Conservation (phyloP, 129 eudicot genomes). For the Flaveria brownii region DNA sequence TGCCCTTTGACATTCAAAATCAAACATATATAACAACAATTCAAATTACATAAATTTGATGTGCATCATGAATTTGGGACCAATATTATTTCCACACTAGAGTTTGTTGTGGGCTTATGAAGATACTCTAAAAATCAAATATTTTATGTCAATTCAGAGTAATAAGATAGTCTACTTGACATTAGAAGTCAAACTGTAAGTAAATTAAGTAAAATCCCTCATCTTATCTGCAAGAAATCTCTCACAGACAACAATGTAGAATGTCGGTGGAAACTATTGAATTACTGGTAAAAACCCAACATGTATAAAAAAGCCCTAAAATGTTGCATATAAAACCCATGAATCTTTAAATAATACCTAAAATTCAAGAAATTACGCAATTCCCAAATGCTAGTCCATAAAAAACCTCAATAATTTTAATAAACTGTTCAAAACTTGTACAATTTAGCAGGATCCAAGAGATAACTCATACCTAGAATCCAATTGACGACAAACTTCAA, state of each 20-base stretch:
- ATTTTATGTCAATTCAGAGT: constrained; percentile 18
- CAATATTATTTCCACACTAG: constrained; percentile 9
- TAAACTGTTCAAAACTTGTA: background rate
- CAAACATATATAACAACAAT: constrained; percentile 15
- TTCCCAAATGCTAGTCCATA: constrained; percentile 8
- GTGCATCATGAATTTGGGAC: constrained; percentile 19
- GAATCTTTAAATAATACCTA: constrained; percentile 4
- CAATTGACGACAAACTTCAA: constrained; percentile 28
- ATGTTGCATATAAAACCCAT: background rate
- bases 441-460: constrained; percentile 20
- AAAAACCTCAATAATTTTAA: constrained; percentile 10
- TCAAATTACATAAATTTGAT: background rate
- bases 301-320: background rate
- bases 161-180: constrained; percentile 15
- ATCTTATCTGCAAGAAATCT: constrained; percentile 13
- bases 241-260: background rate
- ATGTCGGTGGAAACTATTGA: background rate
- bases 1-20: constrained; percentile 20
- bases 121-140: constrained; percentile 2
- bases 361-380: constrained; percentile 15
- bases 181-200: constrained; percentile 21
- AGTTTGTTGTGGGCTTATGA: background rate
- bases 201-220: background rate
- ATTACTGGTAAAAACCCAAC: background rate
- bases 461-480: constrained; percentile 9